A percentile compares a stretch with the other conserved stretches of the same genome.
phyloP scores from a whole-genome alignment of 495 filamentous ascomycete species.

The Cenococcum geophilum region DNA sequence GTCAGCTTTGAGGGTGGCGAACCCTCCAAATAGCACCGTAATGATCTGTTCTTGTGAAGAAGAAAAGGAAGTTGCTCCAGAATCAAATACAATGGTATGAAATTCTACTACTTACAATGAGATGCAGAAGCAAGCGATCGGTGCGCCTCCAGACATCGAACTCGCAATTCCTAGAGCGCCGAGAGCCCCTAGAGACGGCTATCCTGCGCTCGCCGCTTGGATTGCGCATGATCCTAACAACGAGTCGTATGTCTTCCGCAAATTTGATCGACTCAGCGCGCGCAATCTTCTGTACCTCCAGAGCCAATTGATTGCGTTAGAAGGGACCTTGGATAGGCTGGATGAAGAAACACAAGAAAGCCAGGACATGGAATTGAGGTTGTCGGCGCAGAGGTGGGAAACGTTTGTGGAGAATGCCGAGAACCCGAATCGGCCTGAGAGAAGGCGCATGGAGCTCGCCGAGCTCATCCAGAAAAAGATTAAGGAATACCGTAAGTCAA shows the following conservation, averaged over 20 bases:
- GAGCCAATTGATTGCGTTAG: slow-evolving; percentile 2
- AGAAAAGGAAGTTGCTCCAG: too few species aligned
- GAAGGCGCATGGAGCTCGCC: neutral
- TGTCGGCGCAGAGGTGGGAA: slow-evolving; percentile 16
- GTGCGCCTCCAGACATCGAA: neutral
- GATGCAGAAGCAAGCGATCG: too few species aligned
- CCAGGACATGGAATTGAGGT: slow-evolving; percentile 1
- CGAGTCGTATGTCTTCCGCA: slow-evolving; percentile 14
- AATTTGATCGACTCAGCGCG: slow-evolving; percentile 10
- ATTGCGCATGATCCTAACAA: slow-evolving; percentile 16
- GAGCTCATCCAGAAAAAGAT: slow-evolving; percentile 1
- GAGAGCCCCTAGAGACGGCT: slow-evolving; percentile 9
- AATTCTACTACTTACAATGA: too few species aligned
- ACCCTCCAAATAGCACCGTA: too few species aligned
- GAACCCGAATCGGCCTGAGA: neutral
- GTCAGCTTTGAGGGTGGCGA: too few species aligned
- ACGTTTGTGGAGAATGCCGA: slow-evolving; percentile 11
- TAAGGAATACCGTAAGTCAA: slow-evolving; percentile 13
- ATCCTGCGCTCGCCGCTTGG: slow-evolving; percentile 12
- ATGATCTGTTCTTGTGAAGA: too few species aligned
- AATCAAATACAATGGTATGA: too few species aligned
- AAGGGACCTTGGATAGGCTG: neutral
- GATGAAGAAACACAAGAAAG: slow-evolving; percentile 4
- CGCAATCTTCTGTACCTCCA: slow-evolving; percentile 21
- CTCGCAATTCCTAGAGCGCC: neutral